These are phyloP conservation scores for Boletus patriciae DNA, from an alignment of 768 basidiomycete genomes.

Conservation along the genomic window DNA sequence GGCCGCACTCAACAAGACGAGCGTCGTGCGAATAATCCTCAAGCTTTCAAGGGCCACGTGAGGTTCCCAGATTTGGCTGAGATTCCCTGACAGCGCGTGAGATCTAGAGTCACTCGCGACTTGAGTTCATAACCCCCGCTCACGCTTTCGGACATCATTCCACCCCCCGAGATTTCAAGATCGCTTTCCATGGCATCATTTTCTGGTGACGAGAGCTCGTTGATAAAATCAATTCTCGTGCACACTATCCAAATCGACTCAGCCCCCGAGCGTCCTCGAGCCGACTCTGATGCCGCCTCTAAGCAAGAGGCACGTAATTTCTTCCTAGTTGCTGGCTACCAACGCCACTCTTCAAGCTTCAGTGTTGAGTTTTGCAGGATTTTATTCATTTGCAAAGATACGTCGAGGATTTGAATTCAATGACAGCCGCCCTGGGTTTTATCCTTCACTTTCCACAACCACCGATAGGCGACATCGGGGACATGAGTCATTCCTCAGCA, in stretches of 20 bases:
- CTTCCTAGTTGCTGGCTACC: constrained; percentile 24
- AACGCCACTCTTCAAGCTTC: constrained; percentile 46
- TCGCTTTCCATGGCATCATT: constrained; percentile 45
- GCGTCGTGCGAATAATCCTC: too few species aligned
- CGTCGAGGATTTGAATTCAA: constrained; percentile 76
- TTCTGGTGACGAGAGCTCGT: constrained; percentile 49
- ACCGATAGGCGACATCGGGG: constrained; percentile 42
- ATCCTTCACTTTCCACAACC: constrained; percentile 48
- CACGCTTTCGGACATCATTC: constrained; percentile 76
- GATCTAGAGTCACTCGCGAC: too few species aligned
- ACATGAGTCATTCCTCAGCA: constrained; percentile 66
- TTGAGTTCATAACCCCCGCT: too few species aligned
- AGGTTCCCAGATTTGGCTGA: too few species aligned
- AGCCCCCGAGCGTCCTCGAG: constrained; percentile 33
- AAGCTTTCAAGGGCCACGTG: too few species aligned
- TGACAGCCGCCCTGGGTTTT: constrained; percentile 61
- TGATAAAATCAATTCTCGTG: constrained; percentile 56
- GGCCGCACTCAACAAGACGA: too few species aligned
- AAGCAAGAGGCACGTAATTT: constrained; percentile 32
- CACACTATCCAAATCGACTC: constrained; percentile 40
- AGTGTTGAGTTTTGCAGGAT: constrained; percentile 67
- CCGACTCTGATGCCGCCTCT: constrained; percentile 48
- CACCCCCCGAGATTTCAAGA: constrained; percentile 54
- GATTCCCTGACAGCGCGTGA: too few species aligned
- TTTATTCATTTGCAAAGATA: constrained; percentile 78